phyloP scores from a whole-genome alignment of 331 rosid species.

The Dryas integrifolia region DNA sequence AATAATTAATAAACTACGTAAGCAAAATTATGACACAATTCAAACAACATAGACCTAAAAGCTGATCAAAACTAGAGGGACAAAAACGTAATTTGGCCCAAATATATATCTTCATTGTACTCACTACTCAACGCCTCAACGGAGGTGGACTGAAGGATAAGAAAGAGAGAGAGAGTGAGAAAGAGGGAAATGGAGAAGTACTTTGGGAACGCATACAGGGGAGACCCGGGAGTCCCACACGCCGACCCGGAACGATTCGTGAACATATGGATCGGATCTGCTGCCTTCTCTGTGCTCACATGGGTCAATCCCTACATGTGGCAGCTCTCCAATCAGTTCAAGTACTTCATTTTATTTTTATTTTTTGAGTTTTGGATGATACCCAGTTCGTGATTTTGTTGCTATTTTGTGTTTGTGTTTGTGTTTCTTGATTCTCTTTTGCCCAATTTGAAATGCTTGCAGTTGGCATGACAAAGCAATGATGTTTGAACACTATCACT shows the following conservation, averaged over 20 bases:
- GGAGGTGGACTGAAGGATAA: not conserved
- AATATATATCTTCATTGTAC: not conserved
- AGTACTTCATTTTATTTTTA: slow-evolving; percentile 37
- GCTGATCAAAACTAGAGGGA: too few relatives aligned
- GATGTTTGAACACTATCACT: slow-evolving; percentile 80
- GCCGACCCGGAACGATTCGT: slow-evolving; percentile 55
- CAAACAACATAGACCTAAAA: too few relatives aligned
- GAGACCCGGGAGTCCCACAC: slow-evolving; percentile 95
- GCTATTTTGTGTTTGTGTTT: not conserved
- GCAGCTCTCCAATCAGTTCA: slow-evolving; percentile 67
- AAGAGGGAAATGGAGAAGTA: slow-evolving; percentile 71
- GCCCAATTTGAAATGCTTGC: slow-evolving; percentile 23
- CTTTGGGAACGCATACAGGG: slow-evolving; percentile 84
- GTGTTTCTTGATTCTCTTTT: not conserved
- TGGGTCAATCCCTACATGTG: slow-evolving; percentile 69
- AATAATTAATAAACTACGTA: too few relatives aligned
- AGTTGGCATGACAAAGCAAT: slow-evolving; percentile 92
- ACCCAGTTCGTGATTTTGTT: slow-evolving; percentile 14
- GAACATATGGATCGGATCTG: slow-evolving; percentile 75
- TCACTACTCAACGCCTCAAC: not conserved
- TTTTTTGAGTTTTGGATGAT: not conserved
- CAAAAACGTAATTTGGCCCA: not conserved
- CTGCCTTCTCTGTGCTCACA: slow-evolving; percentile 49
- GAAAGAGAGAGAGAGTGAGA: not conserved
- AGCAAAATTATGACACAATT: too few relatives aligned